Conservation (phyloP, 2,329 filamentous ascomycete genomes). For the Pyrenophora tritici-repentis region DNA sequence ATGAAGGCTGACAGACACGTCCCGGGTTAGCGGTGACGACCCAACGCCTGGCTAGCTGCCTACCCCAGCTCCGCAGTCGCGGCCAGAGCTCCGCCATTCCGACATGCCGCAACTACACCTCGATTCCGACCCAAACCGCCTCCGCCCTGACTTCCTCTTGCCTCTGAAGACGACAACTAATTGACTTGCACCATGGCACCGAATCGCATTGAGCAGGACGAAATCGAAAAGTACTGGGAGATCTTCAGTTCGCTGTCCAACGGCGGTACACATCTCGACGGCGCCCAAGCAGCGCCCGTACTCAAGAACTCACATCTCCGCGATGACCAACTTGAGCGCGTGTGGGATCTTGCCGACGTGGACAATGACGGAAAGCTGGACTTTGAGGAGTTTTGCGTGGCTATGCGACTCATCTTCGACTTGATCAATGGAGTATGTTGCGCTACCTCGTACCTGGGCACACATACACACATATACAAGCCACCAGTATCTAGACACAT, state of each 20-base stretch:
- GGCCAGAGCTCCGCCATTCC: constrained; percentile 23
- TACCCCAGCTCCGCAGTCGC: constrained; percentile 9
- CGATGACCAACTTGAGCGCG: constrained; percentile 87
- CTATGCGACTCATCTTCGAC: constrained; percentile 97
- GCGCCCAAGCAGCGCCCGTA: constrained; percentile 70
- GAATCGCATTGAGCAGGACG: constrained; percentile 71
- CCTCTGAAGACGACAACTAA: neutral
- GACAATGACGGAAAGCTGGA: constrained; percentile 97
- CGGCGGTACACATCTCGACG: constrained; percentile 68
- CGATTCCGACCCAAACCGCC: constrained; percentile 3
- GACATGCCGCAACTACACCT: constrained; percentile 10
- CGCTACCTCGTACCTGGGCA: too few species aligned
- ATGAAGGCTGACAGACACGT: too few species aligned
- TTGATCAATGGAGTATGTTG: constrained; percentile 81
- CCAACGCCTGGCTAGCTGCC: constrained; percentile 4
- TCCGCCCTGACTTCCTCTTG: neutral
- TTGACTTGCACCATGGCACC: constrained; percentile 36
- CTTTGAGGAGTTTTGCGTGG: constrained; percentile 99
- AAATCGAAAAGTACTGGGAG: constrained; percentile 80
- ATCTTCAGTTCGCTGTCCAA: constrained; percentile 72
- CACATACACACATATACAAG: too few species aligned
- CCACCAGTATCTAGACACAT: too few species aligned
- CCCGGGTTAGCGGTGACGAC: neutral
- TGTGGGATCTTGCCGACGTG: constrained; percentile 97
- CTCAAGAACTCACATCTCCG: constrained; percentile 74